Base-by-base conservation (phyloP, 163 green algal species). In the Chlamydomonas reinhardtii region DNA sequence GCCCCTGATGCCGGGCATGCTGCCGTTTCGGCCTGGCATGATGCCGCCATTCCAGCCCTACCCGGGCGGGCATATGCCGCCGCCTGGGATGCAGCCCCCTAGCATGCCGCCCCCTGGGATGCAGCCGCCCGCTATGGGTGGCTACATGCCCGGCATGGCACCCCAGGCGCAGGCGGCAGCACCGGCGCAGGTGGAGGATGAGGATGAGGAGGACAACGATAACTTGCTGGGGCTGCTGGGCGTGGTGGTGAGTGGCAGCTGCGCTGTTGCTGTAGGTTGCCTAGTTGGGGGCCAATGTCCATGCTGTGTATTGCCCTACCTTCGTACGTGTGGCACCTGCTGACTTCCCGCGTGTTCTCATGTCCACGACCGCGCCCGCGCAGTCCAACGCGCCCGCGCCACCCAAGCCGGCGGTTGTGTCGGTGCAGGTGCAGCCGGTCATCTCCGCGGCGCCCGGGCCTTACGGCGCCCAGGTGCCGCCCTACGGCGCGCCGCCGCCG, bases 171-270 rank as follows among this genome's bases (percentile, higher is more conserved):
- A 9, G 39, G 76, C 20, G 4, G 2, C 19, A 19, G 39, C 24
- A 29, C 9, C 76, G 43, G 43, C 37, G 37, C 4, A 17, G 6
- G 11, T 22, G 2, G 37, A 39, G 34, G 78, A 35, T 29, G 54
- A 56, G 27, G 78, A 76, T 4, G 64, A 84, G 62, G 62, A 71
- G 29, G 64, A 71, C 5, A 77, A 68, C 8, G 32, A 85, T 25
- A 68, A 77, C 65, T 31, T 85, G 48, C 48, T 85, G 5, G 76
- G 35, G 0, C 59, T 83, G 27, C 62, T 83, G 37, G 76, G 76
- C 11, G 76, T 83, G 1, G 35, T 31, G 31, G 62, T 68, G 20
- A 68, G 61, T 22, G n/a, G 16, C 39, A 48, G 64, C 65, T 48
- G 29, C 39, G n/a, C n/a, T n/a, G n/a, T n/a, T n/a, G n/a, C n/a